phyloP scores from a whole-genome alignment of 2,329 filamentous ascomycete genomes.

The Stagonosporopsis cucurbitacearum region DNA sequence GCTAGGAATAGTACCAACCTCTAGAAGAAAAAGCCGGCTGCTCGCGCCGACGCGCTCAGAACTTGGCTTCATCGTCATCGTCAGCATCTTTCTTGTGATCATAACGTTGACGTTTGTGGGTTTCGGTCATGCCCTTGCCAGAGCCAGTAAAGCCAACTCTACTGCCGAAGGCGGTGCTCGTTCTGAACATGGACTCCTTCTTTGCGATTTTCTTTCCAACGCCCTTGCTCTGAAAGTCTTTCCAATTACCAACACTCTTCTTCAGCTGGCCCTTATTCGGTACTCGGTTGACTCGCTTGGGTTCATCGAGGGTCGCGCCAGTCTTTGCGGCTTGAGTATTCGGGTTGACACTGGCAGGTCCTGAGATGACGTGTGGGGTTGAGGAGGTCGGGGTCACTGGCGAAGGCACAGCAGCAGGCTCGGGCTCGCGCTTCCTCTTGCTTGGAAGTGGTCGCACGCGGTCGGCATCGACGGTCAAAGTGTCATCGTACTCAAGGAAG shows the following conservation, averaged over 20 bases:
- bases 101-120: slow-evolving; percentile 79
- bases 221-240: slow-evolving; percentile 83
- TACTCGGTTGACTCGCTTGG: slow-evolving; percentile 75
- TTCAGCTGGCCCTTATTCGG: slow-evolving; percentile 94
- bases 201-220: slow-evolving; percentile 70
- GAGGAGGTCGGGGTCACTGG: slow-evolving; percentile 48
- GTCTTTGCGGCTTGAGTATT: slow-evolving; percentile 68
- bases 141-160: slow-evolving; percentile 97
- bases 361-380: slow-evolving; percentile 65
- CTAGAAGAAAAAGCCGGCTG: neutral
- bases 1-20: slow-evolving; percentile 3
- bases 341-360: slow-evolving; percentile 70
- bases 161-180: slow-evolving; percentile 82
- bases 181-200: slow-evolving; percentile 97
- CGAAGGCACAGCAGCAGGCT: slow-evolving; percentile 67
- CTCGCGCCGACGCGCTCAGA: slow-evolving; percentile 7
- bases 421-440: slow-evolving; percentile 78
- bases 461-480: slow-evolving; percentile 70
- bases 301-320: slow-evolving; percentile 66
- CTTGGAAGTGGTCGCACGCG: slow-evolving; percentile 42
- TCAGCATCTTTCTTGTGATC: slow-evolving; percentile 64
- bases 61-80: slow-evolving; percentile 29
- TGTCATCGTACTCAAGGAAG: slow-evolving; percentile 92
- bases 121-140: slow-evolving; percentile 94
- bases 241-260: slow-evolving; percentile 90